phyloP scores from a whole-genome alignment of 2,329 filamentous ascomycete genomes.

The Cladobotryum mycophilum region DNA sequence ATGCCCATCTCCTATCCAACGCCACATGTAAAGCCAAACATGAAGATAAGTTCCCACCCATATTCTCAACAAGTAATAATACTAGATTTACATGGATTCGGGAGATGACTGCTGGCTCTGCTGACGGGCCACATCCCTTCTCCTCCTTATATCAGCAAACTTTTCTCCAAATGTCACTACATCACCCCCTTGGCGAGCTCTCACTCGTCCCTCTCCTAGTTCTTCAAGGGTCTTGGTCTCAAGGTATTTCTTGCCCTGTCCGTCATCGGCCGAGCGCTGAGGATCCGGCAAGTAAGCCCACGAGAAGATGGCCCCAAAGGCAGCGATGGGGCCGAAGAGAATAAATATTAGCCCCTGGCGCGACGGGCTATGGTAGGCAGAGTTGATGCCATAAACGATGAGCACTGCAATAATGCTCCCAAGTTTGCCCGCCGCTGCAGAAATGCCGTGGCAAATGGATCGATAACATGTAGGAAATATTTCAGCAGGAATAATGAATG shows the following conservation, averaged over 20 bases:
- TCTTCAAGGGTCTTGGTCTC: slow-evolving; percentile 46
- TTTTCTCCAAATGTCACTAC: slow-evolving; percentile 39
- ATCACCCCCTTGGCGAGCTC: slow-evolving; percentile 39
- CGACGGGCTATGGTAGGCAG: slow-evolving; percentile 33
- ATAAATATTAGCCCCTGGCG: slow-evolving; percentile 45
- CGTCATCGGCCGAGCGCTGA: slow-evolving; percentile 33
- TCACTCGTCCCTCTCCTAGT: slow-evolving; percentile 41
- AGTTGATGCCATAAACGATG: slow-evolving; percentile 45
- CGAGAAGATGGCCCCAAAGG: slow-evolving; percentile 42
- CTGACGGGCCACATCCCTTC: slow-evolving; percentile 17
- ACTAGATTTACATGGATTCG: neutral
- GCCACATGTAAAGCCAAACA: too few relatives aligned
- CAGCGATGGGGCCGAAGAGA: slow-evolving; percentile 44
- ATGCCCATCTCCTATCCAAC: too few relatives aligned
- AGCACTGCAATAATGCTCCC: slow-evolving; percentile 49
- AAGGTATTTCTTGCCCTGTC: slow-evolving; percentile 30
- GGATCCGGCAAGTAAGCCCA: slow-evolving; percentile 47
- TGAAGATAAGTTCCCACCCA: neutral
- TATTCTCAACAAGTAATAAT: neutral
- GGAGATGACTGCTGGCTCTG: neutral
- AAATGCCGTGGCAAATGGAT: slow-evolving; percentile 56
- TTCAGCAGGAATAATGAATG: slow-evolving; percentile 59
- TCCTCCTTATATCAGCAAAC: slow-evolving; percentile 32
- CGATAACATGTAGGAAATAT: slow-evolving; percentile 59
- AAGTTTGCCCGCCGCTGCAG: slow-evolving; percentile 53